Conservation (phyloP, 371 early-diverging fungal species). For the Nematocida sp. region DNA sequence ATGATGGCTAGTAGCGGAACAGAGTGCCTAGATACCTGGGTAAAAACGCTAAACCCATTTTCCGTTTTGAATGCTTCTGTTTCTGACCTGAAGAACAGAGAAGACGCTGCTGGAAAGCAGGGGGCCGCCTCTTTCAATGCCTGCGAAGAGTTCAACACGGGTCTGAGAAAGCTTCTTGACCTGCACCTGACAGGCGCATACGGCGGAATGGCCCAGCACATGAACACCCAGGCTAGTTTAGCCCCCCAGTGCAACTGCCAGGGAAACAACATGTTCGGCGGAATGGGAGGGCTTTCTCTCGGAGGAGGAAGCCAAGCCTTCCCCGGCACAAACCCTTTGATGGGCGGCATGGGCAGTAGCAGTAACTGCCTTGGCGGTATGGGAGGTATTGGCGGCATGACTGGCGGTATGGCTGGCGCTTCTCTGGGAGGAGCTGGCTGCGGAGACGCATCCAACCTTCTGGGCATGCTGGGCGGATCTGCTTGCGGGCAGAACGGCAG, state of each 20-base stretch:
- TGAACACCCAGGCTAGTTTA: neutral
- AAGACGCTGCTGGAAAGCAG: neutral
- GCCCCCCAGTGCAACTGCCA: too few species aligned
- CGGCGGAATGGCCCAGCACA: constrained; percentile 5
- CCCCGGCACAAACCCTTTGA: neutral
- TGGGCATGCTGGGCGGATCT: too few species aligned
- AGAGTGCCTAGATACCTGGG: constrained; percentile 43
- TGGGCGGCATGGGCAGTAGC: neutral
- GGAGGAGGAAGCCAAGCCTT: neutral
- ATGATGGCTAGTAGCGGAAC: constrained; percentile 6
- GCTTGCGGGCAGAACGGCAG: too few species aligned
- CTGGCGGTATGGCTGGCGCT: neutral
- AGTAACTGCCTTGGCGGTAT: neutral
- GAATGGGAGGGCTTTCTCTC: too few species aligned
- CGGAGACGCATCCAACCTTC: neutral
- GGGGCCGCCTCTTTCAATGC: constrained; percentile 1
- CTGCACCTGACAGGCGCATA: constrained; percentile 15
- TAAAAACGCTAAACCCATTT: constrained; percentile 41
- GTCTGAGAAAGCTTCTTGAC: constrained; percentile 15
- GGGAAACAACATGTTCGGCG: too few species aligned
- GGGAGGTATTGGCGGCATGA: neutral
- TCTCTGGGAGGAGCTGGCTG: neutral
- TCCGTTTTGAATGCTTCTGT: neutral
- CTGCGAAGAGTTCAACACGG: constrained; percentile 29
- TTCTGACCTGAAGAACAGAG: neutral